Evolutionary conservation across 257 asterid species (phyloP).

Genomic region (Capsicum rhomboideum): DNA sequence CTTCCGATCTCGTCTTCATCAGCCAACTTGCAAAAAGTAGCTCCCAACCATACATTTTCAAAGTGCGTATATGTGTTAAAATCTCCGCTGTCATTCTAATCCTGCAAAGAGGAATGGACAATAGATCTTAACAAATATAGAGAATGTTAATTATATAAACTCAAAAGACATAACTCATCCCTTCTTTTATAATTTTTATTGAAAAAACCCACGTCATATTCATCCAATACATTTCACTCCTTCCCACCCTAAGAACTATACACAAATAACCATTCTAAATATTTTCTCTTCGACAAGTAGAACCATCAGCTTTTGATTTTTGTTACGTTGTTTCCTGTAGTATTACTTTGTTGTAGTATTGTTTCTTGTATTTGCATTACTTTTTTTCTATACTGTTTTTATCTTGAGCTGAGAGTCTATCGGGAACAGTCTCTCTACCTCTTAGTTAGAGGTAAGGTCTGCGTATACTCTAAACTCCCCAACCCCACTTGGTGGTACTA

Average conservation of each 20-base stretch:
- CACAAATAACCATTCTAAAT: background rate
- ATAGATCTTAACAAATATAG: background rate
- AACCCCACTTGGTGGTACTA: too few relatives aligned
- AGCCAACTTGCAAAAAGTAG: slow-evolving; percentile 68
- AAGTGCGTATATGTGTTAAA: slow-evolving; percentile 69
- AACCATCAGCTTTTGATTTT: background rate
- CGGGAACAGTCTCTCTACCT: too few relatives aligned
- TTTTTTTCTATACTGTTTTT: too few relatives aligned
- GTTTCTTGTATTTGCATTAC: too few relatives aligned
- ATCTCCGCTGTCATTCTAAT: slow-evolving; percentile 78
- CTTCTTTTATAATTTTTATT: background rate
- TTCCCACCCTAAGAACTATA: background rate
- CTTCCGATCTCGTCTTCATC: slow-evolving; percentile 76
- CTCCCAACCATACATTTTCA: slow-evolving; percentile 97
- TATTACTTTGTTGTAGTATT: too few relatives aligned
- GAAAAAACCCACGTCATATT: background rate
- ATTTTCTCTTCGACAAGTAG: background rate
- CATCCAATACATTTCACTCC: background rate
- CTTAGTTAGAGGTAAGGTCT: too few relatives aligned
- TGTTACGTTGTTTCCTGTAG: too few relatives aligned
- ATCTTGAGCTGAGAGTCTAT: too few relatives aligned
- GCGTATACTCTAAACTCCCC: too few relatives aligned
- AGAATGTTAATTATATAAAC: background rate
- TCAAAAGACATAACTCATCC: background rate
- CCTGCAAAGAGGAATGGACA: slow-evolving; percentile 38